Conservation (phyloP, 371 early-diverging fungal genomes). For the Mortierella sp. region DNA sequence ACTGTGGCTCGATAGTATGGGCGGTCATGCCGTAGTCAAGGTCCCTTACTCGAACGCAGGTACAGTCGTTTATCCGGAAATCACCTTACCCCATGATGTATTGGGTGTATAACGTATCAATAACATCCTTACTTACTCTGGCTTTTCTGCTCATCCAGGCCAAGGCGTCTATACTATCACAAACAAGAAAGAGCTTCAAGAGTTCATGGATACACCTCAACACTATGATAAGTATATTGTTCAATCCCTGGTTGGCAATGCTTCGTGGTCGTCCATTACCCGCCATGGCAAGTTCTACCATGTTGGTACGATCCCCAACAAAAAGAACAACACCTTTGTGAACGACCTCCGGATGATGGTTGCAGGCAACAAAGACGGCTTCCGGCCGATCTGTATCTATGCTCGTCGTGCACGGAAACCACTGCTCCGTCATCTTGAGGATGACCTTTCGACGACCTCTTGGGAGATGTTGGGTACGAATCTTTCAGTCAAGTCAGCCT, state of each 20-base stretch:
- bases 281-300: conserved; percentile 87
- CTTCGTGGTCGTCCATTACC: conserved; percentile 89
- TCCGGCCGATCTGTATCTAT: conserved; percentile 89
- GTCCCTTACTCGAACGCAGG: conserved; percentile 95
- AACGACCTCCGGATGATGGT: conserved; percentile 94
- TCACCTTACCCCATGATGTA: neutral
- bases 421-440: conserved; percentile 71
- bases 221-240: conserved; percentile 96
- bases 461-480: conserved; percentile 98
- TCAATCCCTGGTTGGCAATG: conserved; percentile 92
- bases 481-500: conserved; percentile 80
- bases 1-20: conserved; percentile 88
- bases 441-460: conserved; percentile 69
- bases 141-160: conserved; percentile 51
- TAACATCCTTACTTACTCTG: neutral
- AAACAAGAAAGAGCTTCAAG: conserved; percentile 76
- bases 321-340: conserved; percentile 88
- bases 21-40: conserved; percentile 92
- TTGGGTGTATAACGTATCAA: neutral
- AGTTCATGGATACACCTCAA: conserved; percentile 84
- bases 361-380: conserved; percentile 80
- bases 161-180: conserved; percentile 96
- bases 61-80: conserved; percentile 17
- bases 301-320: conserved; percentile 94
- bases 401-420: conserved; percentile 88